Base-by-base conservation (phyloP, 164 flowering plant species). In the Pachysandra terminalis region DNA sequence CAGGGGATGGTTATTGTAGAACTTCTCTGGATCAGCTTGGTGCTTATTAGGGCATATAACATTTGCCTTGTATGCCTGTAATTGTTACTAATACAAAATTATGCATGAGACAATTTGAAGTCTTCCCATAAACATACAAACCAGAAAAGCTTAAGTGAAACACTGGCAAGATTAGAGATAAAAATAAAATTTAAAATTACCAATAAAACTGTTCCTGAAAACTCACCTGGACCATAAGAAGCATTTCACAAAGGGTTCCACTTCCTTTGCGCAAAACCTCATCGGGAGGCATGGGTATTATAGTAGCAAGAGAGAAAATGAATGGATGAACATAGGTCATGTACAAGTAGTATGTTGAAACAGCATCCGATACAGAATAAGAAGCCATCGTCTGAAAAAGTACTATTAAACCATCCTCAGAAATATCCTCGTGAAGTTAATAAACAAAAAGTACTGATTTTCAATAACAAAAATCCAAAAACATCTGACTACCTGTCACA, bases 241-340 rank as follows among this genome's bases (percentile, higher is more conserved):
- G 98, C 99, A 96, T 93, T 82, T 96, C 99, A 77, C 99, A 96
- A n/a, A 96, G 96, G 24, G 99, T 96, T 37, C 99, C 99, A 82
- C 96, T 91, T 77, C 99, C 99, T 83, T 96, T 96, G 22, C 99
- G 87, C 75, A 96, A 71, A 73, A 96, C 99, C 84, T 96, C 99
- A 80, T 96, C 99, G n/a, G 99, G 99, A 14, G 93, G 85, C 99
- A 96, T 96, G 62, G 99, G 99, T 66, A 96, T 93, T 63, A 96
- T 96, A 53, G 99, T 96, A 58, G 98, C 97, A 53, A 96, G 90
- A 65, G 99, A 96, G 79, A 96, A 96, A 63, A 96, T 93, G 79
- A 96, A 96, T 21, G 99, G 99, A 80, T 96, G 99, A 68, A 96
- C 97, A 81, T 96, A 96, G 14, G 97, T 96, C 97, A 90, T 96